Evolutionary conservation across 352 stramenopile genomes (phyloP).

Genomic region (Phytophthora brassicae): DNA sequence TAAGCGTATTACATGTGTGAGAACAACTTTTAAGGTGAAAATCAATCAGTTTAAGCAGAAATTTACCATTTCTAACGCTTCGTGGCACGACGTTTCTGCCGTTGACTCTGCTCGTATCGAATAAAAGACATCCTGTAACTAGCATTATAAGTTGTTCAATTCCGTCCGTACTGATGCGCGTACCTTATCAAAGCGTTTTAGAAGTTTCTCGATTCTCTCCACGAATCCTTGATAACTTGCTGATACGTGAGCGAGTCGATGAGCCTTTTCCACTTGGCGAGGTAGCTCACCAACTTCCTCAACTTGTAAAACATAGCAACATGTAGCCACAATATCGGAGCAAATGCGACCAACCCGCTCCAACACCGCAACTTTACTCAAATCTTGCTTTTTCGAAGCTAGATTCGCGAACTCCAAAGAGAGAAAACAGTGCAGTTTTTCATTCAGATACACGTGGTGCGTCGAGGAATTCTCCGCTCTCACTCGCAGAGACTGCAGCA

Average conservation of each 20-base stretch:
- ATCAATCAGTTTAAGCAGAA: not conserved
- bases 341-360: constrained; percentile 31
- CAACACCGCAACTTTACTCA: constrained; percentile 7
- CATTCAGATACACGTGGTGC: constrained; percentile 29
- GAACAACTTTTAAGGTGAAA: not conserved
- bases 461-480: constrained; percentile 15
- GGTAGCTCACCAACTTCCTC: constrained; percentile 29
- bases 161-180: not conserved
- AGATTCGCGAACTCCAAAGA: constrained; percentile 20
- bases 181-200: constrained; percentile 31
- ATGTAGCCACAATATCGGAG: constrained; percentile 37
- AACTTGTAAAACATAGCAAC: constrained; percentile 30
- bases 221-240: constrained; percentile 39
- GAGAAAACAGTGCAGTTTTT: constrained; percentile 31
- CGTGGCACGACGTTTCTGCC: constrained; percentile 14
- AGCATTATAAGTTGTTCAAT: not conserved
- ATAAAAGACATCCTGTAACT: constrained; percentile 21
- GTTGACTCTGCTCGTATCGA: constrained; percentile 8
- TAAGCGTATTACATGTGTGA: constrained; percentile 6
- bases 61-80: constrained; percentile 29
- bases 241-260: constrained; percentile 33
- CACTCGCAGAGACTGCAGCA: constrained; percentile 28
- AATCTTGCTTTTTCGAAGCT: not conserved
- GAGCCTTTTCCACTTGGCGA: constrained; percentile 28
- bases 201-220: constrained; percentile 31